Conservation (phyloP, 208 protist species). For the Vickermania spadyakhi region DNA sequence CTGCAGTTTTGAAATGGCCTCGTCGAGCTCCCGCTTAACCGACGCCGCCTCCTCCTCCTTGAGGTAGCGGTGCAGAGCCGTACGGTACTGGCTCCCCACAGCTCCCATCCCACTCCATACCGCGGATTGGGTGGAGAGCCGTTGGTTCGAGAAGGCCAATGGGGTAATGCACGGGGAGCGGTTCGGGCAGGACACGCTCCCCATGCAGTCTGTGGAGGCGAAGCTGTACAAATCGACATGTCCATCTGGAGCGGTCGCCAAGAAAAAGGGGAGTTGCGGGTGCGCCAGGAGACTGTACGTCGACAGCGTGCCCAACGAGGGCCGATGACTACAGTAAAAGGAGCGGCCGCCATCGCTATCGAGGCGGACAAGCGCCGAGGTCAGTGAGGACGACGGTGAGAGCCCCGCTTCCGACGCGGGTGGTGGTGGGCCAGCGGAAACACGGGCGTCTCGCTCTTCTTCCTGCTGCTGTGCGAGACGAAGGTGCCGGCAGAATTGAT, state of each 20-base stretch:
- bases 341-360: too few relatives aligned
- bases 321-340: slow-evolving; percentile 17
- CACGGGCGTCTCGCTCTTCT: background rate
- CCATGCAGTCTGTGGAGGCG: slow-evolving; percentile 52
- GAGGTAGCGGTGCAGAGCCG: background rate
- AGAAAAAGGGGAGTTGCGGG: slow-evolving; percentile 78
- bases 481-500: background rate
- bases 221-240: slow-evolving; percentile 78
- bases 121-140: background rate
- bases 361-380: background rate
- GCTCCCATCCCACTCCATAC: background rate
- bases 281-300: slow-evolving; percentile 36
- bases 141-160: background rate
- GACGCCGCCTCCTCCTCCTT: background rate
- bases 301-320: slow-evolving; percentile 16
- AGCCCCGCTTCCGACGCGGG: background rate
- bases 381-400: background rate
- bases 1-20: too few relatives aligned
- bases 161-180: background rate
- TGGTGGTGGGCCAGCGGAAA: background rate
- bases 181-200: slow-evolving; percentile 38
- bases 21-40: too few relatives aligned
- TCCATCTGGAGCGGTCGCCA: slow-evolving; percentile 41
- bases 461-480: background rate
- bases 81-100: background rate